These are phyloP conservation scores for Akanthomyces muscarius DNA, from an alignment of 2,329 filamentous ascomycete species.

Conservation along the genomic window DNA sequence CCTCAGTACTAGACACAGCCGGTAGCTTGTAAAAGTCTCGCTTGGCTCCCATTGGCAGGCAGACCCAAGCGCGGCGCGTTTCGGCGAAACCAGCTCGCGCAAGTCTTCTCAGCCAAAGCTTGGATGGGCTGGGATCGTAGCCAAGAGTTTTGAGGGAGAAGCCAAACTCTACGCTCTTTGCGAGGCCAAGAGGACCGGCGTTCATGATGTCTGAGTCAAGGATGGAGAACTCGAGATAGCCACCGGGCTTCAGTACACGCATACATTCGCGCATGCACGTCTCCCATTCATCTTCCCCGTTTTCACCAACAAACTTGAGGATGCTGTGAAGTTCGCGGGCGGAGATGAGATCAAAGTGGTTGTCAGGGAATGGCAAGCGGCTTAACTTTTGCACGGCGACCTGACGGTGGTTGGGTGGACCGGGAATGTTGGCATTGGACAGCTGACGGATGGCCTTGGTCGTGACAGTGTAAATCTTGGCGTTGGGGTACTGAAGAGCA, in stretches of 20 bases:
- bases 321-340: constrained; percentile 82
- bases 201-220: constrained; percentile 89
- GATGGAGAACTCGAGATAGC: constrained; percentile 85
- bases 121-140: constrained; percentile 82
- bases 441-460: constrained; percentile 67
- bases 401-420: constrained; percentile 82
- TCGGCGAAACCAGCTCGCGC: constrained; percentile 72
- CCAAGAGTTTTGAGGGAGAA: constrained; percentile 85
- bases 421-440: constrained; percentile 71
- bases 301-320: constrained; percentile 67
- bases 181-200: constrained; percentile 72
- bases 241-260: constrained; percentile 87
- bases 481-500: constrained; percentile 77
- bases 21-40: constrained; percentile 29
- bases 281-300: constrained; percentile 81
- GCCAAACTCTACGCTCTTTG: constrained; percentile 85
- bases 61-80: constrained; percentile 82
- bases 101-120: constrained; percentile 73
- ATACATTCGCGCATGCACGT: constrained; percentile 79
- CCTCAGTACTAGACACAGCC: constrained; percentile 31
- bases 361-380: constrained; percentile 77
- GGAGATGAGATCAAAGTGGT: constrained; percentile 87
- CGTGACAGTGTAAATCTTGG: constrained; percentile 83
- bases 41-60: constrained; percentile 71
- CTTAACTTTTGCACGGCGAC: constrained; percentile 74